These are phyloP conservation scores for Yarrowia sp. DNA, from an alignment of 805 yeast species.

Conservation along the genomic window DNA sequence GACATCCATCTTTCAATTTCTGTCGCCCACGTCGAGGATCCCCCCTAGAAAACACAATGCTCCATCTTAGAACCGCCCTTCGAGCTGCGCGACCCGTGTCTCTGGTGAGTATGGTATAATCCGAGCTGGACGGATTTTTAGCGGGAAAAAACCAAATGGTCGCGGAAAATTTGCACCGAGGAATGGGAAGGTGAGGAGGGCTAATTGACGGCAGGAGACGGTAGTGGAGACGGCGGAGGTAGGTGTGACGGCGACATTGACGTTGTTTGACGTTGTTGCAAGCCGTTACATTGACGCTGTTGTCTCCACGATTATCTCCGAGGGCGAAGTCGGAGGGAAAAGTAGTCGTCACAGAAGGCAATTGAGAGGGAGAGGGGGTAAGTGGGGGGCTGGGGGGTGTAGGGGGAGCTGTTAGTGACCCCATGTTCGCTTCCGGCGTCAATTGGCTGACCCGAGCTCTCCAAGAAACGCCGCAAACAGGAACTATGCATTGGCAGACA, in stretches of 20 bases:
- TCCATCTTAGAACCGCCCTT: conserved; percentile 37
- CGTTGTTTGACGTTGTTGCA: too few species aligned
- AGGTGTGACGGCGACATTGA: too few species aligned
- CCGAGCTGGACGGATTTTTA: not conserved
- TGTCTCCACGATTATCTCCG: not conserved
- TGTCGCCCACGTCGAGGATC: conserved; percentile 24
- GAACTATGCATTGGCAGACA: too few species aligned
- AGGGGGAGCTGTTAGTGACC: too few species aligned
- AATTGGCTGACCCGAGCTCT: too few species aligned
- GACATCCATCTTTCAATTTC: not conserved
- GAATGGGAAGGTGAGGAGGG: not conserved
- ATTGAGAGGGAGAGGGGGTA: too few species aligned
- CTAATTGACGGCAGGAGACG: not conserved
- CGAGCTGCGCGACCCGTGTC: conserved; percentile 38
- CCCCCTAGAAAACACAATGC: conserved; percentile 26
- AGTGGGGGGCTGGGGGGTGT: too few species aligned
- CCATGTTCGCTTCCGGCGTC: too few species aligned
- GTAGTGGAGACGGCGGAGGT: not conserved
- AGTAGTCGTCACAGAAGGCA: too few species aligned
- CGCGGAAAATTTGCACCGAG: conserved; percentile 3
- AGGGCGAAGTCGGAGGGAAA: too few species aligned
- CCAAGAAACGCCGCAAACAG: too few species aligned
- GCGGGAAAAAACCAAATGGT: not conserved
- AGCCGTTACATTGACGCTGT: not conserved
- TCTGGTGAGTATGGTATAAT: conserved; percentile 24